Evolutionary conservation across 495 filamentous ascomycete species (phyloP), one percentile per base, ranked within the genome.

Genomic region (Lasiosphaeriaceae sp.): DNA sequence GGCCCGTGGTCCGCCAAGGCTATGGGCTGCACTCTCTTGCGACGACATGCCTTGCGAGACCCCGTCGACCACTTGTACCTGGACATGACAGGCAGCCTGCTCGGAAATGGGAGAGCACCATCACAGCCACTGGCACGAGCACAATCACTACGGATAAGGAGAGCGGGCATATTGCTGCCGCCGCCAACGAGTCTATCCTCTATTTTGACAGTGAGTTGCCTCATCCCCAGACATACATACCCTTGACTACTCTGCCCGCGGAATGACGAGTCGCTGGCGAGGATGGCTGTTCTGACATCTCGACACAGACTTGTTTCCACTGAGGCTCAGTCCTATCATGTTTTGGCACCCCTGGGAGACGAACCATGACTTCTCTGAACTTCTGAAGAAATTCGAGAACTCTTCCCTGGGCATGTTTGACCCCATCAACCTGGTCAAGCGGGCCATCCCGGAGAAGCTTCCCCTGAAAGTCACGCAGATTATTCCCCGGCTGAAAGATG

Each of bases 401-500:
- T 70, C 84, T 57, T 71, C 80, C 43, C 50, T 77, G 68, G 66
- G 85, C 66, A 37, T 86, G 74, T 57, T 81, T 43, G 85, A 92
- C 60, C 90, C 90, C 12, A 64, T 78, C 19, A 77, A 74, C 20
- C 76, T 92, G 26, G 79, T 88, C 17, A 79, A 81, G 35, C 75
- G 78, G 19, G 87, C 82, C 11, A 74, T 92, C 9, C 86, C 89
- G 0, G 58, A 70, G 4, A 64, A 67, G 0, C 60, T 86, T 12
- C 74, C 83, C n/a, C 72, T 94, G 23, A 79, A 86, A 41, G 81
- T 96, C 58, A 88, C 83, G 41, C 83, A 95, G 57, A 84, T 96
- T 35, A 63, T 96, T 45, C 89, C 92, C 2, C 82, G 90, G 19
- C 75, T 92, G 26, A 92, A 93, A 62, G 94, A 98, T 67, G 95